Evolutionary conservation across 257 asterid genomes (phyloP), one percentile per base, ranked within the genome.

Genomic region (Oldenlandia corymbosa): DNA sequence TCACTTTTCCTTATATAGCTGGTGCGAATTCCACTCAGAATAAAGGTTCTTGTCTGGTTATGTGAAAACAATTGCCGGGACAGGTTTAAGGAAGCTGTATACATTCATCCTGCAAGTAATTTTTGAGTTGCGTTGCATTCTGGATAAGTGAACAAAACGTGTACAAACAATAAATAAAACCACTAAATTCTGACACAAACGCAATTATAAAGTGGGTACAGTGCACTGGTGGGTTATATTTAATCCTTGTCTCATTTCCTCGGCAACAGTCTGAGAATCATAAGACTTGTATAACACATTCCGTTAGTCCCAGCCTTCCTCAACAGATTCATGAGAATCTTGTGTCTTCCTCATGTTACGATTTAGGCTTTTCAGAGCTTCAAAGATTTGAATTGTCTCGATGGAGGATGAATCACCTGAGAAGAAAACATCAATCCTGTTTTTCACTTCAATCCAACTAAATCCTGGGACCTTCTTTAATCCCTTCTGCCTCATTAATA

Each of bases 381-480:
- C 83, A 64, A 68, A 76, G 57, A 85, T 79, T 75, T 71, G 76
- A n/a, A 60, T 23, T 48, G 79, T 77, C 69, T 61, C 68, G 0
- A 67, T 60, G 31, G 89, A 79, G 1, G 86, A 80, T 7, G 95
- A 72, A 72, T 86, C 96, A 31, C 95, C 88, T 0, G 97, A 88
- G 80, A 68, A 87, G 72, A 91, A 91, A 60, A 81, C 84, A 30
- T 81, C 84, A 36, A 80, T 80, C 67, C 79, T 73, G 75, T 80
- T 71, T 66, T 73, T 82, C 45, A 80, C 79, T 81, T 88, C 96
- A 39, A 91, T 80, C 97, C 97, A 91, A 71, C 97, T 91, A 69
- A 91, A 88, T 23, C 97, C 99, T 0, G 96, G 95, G 16, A 56
- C 32, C 87, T 92, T 92, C 67, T 41, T 71, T 58, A 85, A 52